Base-by-base conservation (phyloP, 306 rosid genomes). In the Rubus idaeus region DNA sequence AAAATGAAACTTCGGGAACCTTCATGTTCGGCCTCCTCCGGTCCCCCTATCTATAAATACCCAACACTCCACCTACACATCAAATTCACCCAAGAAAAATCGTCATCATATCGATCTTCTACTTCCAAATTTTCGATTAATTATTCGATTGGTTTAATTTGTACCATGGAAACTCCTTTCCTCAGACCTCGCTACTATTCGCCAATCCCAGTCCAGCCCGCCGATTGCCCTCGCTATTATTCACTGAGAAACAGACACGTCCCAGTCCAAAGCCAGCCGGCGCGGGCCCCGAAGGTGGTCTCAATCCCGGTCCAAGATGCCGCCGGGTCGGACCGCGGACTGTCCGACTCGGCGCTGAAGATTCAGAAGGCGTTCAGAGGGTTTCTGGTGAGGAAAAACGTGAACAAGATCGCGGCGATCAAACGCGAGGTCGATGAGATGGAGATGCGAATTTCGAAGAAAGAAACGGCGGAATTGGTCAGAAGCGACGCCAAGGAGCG, bases 311-410 rank as follows among this genome's bases (percentile, higher is more conserved):
- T 94, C 14, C 94, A 70, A 14, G 86, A 81, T 10, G 90, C 84
- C 9, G 78, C 84, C 9, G 78, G 82, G 0, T 78, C 81, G 37
- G 85, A 81, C 42, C 76, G 64, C 8, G 69, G 10, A 23, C 77
- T 84, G 46, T 23, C 51, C 4, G 84, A 71, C 1, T 82, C 83
- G 4, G 96, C 89, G 0, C 30, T 67, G 35, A 87, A 79, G 84
- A 90, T 94, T 45, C 94, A 94, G 87, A 91, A 76, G 85, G 79
- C 68, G 30, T 70, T 81, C 66, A 80, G 94, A 76, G 96, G 94
- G 3, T 90, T 74, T 49, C 13, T 85, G 60, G 94, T 86, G 86
- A 87, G 96, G 79, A 87, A 81, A 55, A 85, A 60, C 63, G 10
- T 94, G 88, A 89, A 73, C 82, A 89, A 77, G 81, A 88, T 94